Percentiles rank a stretch among this genome's conserved stretches.
These are phyloP conservation scores for Fremontodendron californicum DNA, from an alignment of 345 rosid species.

Conservation along the genomic window DNA sequence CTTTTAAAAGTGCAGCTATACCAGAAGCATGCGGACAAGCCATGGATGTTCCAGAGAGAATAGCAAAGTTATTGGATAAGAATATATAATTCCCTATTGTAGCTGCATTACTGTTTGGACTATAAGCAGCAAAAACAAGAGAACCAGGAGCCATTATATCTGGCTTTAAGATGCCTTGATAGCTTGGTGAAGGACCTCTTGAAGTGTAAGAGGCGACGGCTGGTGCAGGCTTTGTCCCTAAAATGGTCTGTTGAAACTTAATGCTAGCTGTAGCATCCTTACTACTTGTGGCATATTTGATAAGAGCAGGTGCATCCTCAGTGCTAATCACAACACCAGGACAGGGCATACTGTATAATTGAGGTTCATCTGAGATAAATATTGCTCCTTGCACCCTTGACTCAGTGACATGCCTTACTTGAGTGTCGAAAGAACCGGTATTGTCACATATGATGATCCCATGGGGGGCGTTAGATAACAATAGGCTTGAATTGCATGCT, in stretches of 20 bases:
- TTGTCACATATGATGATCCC: slow-evolving; percentile 14
- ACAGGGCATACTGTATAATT: background rate
- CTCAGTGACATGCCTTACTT: background rate
- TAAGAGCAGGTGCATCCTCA: background rate
- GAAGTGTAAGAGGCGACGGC: slow-evolving; percentile 34
- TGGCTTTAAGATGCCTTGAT: slow-evolving; percentile 42
- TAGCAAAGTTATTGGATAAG: slow-evolving; percentile 31
- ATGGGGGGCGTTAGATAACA: background rate
- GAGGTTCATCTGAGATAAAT: slow-evolving; percentile 8
- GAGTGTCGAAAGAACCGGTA: background rate
- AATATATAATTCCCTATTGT: background rate
- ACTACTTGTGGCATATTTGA: slow-evolving; percentile 22
- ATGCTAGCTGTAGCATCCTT: slow-evolving; percentile 29
- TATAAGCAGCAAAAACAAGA: slow-evolving; percentile 41
- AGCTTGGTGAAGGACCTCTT: slow-evolving; percentile 46
- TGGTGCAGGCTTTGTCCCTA: slow-evolving; percentile 41
- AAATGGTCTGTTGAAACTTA: slow-evolving; percentile 31
- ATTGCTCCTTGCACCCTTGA: slow-evolving; percentile 1
- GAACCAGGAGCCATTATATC: slow-evolving; percentile 51
- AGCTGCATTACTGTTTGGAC: slow-evolving; percentile 18
- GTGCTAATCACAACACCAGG: slow-evolving; percentile 4
- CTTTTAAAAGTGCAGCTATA: slow-evolving; percentile 47
- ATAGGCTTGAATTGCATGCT: background rate
- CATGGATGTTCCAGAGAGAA: slow-evolving; percentile 52
- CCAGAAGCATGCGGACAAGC: slow-evolving; percentile 54